Base-by-base conservation (phyloP, 2,329 filamentous ascomycete genomes). In the Talaromyces islandicus region DNA sequence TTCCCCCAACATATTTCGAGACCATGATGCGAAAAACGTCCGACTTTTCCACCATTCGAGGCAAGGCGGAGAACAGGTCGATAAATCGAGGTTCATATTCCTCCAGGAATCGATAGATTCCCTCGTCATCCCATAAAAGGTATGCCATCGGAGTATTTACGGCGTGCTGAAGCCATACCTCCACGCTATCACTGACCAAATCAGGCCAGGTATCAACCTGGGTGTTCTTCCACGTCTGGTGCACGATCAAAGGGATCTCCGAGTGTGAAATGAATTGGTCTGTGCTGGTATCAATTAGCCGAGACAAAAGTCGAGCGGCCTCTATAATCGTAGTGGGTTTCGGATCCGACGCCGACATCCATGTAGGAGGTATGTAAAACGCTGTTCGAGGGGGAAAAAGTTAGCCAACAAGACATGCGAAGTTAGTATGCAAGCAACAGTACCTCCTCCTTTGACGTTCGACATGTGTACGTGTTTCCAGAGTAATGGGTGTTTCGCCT, bases 121-220 rank as follows among this genome's bases (percentile, higher is more conserved):
- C 71, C 3, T 67, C 66, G 43, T 73, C 71, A 19, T 70, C 67
- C 71, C 71, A 73, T n/a, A 73, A 62, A 50, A 73, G 66, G 48
- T 73, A 73, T 0, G 71, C 70, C 67, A 72, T 70, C 6, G 64
- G 59, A 10, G 62, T 63, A 4, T 63, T 56, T 9, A 66, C 62
- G 1, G 66, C 65, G 6, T 62, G 61, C 9, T 57, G 25, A 35
- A 73, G 62, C 71, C 71, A 73, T 55, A 61, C 64, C 54, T 73
- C 71, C 2, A 68, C 66, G 56, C 67, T 68, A 12, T 62, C 54
- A 6, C 64, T 65, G 4, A 69, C 64, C 19, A 62, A 58, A 7
- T 64, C 62, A 0, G 68, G 63, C 70, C 69, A 73, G 3, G 65
- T 66, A 46, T 69, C 63, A 10, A 67, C 60, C n/a, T 60, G 53